Percentiles rank a stretch among this genome's conserved stretches.
Evolutionary conservation across 805 yeast genomes (phyloP).

Genomic region (Teunomyces atbi): DNA sequence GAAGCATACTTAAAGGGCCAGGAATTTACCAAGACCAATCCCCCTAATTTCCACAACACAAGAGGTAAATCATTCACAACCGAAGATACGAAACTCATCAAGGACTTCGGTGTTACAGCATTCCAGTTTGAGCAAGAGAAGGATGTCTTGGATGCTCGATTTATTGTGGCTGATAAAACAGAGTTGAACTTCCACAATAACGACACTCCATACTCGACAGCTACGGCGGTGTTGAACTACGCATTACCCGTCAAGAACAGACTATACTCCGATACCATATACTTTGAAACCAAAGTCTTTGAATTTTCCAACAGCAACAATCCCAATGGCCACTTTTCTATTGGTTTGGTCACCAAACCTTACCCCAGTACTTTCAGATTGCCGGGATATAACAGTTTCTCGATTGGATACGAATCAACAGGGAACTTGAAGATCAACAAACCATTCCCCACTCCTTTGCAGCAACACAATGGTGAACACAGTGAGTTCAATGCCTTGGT

Average conservation of each 20-base stretch:
- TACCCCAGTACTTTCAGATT: slow-evolving; percentile 66
- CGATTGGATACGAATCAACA: slow-evolving; percentile 70
- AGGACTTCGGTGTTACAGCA: slow-evolving; percentile 38
- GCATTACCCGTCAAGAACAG: slow-evolving; percentile 38
- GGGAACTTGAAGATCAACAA: slow-evolving; percentile 68
- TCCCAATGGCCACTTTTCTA: slow-evolving; percentile 51
- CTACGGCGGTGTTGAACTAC: slow-evolving; percentile 38
- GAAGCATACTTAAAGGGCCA: slow-evolving; percentile 33
- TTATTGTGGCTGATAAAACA: slow-evolving; percentile 38
- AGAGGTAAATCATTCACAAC: slow-evolving; percentile 33
- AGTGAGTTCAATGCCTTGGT: slow-evolving; percentile 45
- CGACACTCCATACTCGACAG: slow-evolving; percentile 38
- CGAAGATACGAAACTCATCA: slow-evolving; percentile 15
- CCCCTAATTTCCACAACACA: slow-evolving; percentile 29
- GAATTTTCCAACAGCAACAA: slow-evolving; percentile 23
- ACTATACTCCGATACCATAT: slow-evolving; percentile 42
- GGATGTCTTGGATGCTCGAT: slow-evolving; percentile 30
- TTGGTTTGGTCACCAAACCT: slow-evolving; percentile 71
- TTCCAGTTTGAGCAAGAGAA: slow-evolving; percentile 40
- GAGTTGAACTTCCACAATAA: slow-evolving; percentile 37
- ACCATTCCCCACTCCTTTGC: slow-evolving; percentile 53
- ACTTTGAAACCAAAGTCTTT: slow-evolving; percentile 56
- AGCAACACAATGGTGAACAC: slow-evolving; percentile 40
- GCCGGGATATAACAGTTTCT: slow-evolving; percentile 71
- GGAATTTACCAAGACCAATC: slow-evolving; percentile 29